Conservation (phyloP, 495 filamentous ascomycete genomes). For the Astrocystis sublimbata region DNA sequence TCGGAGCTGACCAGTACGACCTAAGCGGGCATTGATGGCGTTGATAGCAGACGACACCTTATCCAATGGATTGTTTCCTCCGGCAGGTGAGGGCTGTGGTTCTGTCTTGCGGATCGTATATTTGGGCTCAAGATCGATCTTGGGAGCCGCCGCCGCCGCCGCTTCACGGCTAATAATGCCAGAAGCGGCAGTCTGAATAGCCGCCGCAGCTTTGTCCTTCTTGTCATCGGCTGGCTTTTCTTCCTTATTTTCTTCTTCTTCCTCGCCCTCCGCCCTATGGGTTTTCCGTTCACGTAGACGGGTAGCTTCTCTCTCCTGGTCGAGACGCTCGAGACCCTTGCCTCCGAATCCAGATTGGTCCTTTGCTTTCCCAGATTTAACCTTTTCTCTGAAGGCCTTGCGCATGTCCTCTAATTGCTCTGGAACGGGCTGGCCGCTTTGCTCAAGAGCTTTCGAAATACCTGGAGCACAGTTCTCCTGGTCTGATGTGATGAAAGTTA, state of each 20-base stretch:
- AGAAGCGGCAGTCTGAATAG: constrained; percentile 60
- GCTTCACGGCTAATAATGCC: constrained; percentile 55
- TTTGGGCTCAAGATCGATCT: constrained; percentile 47
- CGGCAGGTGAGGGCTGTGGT: constrained; percentile 44
- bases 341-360: constrained; percentile 88
- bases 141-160: no score
- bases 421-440: constrained; percentile 82
- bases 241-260: constrained; percentile 82
- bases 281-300: constrained; percentile 81
- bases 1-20: constrained; percentile 80
- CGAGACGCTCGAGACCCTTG: constrained; percentile 87
- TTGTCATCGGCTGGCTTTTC: constrained; percentile 60
- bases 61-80: constrained; percentile 68
- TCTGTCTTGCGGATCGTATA: constrained; percentile 76
- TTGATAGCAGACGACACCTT: constrained; percentile 83
- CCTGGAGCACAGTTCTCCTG: constrained; percentile 89
- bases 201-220: constrained; percentile 63
- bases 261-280: constrained; percentile 87
- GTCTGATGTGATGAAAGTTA: constrained; percentile 89
- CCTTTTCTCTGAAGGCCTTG: constrained; percentile 78
- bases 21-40: constrained; percentile 82
- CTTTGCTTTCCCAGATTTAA: constrained; percentile 89
- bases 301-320: constrained; percentile 84
- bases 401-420: constrained; percentile 61
- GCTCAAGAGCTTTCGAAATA: constrained; percentile 89